These are phyloP conservation scores for Prunus mongolica DNA, from an alignment of 306 rosid genomes.

Conservation along the genomic window DNA sequence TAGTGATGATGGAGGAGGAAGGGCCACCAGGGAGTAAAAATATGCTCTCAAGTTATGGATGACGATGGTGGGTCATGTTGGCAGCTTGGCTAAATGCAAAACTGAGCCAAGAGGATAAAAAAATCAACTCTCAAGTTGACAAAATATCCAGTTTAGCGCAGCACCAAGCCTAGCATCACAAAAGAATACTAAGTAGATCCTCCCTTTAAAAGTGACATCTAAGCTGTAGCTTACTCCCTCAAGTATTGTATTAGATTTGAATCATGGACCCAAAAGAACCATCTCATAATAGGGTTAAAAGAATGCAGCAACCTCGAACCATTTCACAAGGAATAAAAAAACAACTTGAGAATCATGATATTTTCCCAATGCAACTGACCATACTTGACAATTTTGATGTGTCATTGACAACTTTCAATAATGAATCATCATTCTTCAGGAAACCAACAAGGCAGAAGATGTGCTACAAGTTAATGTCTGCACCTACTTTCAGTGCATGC, in stretches of 20 bases:
- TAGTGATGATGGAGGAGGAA: neutral
- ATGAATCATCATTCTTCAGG: slow-evolving; percentile 8
- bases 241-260: neutral
- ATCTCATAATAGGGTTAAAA: neutral
- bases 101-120: no score
- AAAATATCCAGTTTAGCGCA: neutral
- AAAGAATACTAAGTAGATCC: neutral
- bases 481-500: slow-evolving; percentile 18
- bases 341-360: neutral
- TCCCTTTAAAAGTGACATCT: neutral
- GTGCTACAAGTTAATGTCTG: slow-evolving; percentile 11
- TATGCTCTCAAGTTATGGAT: no score
- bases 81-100: no score
- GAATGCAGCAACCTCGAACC: neutral
- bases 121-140: neutral
- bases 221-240: neutral
- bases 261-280: neutral
- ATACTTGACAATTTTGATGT: neutral
- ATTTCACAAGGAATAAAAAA: neutral
- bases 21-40: neutral
- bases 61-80: neutral
- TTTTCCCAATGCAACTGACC: neutral
- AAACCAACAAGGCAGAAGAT: slow-evolving; percentile 21
- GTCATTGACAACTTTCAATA: neutral
- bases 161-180: neutral